Evolutionary conservation across 352 stramenopile species (phyloP).

Genomic region (Plasmopara muralis): DNA sequence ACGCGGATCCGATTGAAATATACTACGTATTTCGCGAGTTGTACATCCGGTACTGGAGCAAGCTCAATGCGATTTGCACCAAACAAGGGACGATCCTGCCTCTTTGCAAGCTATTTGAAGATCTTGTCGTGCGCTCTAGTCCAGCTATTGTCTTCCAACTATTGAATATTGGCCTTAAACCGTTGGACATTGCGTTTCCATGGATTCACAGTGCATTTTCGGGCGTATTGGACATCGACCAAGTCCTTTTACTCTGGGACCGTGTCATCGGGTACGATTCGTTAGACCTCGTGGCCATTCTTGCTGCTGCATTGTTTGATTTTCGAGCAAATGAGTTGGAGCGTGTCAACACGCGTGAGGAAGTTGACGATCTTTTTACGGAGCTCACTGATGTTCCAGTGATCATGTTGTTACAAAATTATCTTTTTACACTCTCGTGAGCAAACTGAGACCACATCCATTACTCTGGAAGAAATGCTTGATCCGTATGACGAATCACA

Average conservation of each 20-base stretch:
- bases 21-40: constrained; percentile 77
- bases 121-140: constrained; percentile 45
- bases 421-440: constrained; percentile 49
- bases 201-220: constrained; percentile 80
- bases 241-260: constrained; percentile 77
- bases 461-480: constrained; percentile 32
- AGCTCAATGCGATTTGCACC: constrained; percentile 55
- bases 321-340: constrained; percentile 55
- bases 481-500: constrained; percentile 33
- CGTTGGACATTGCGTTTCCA: constrained; percentile 67
- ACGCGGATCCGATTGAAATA: constrained; percentile 49
- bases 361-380: constrained; percentile 53
- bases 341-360: constrained; percentile 35
- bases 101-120: constrained; percentile 74
- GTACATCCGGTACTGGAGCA: constrained; percentile 76
- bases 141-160: constrained; percentile 53
- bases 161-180: constrained; percentile 45
- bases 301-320: constrained; percentile 65
- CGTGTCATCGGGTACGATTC: constrained; percentile 66
- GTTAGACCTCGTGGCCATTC: constrained; percentile 57
- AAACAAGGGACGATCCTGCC: constrained; percentile 50
- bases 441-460: constrained; percentile 2
- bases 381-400: constrained; percentile 68
- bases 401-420: constrained; percentile 62
- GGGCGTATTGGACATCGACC: constrained; percentile 60